These are phyloP conservation scores for Salix caprea DNA, from an alignment of 345 rosid genomes.

Conservation along the genomic window DNA sequence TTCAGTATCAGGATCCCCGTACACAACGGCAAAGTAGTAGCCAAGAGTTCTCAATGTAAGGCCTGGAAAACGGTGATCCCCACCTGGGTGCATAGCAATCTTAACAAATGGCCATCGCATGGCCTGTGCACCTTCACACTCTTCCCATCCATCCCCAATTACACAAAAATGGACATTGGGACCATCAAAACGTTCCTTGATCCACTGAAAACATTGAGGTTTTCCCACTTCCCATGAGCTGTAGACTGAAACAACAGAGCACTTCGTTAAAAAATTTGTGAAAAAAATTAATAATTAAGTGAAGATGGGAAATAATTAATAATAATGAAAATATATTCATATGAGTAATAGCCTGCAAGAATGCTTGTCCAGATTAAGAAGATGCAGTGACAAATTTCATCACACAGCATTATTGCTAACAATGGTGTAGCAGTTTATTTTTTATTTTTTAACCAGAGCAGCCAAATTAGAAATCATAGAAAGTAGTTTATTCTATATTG, in stretches of 20 bases:
- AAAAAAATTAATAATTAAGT: too few relatives aligned
- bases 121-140: conserved; percentile 74
- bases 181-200: conserved; percentile 49
- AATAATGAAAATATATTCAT: not conserved
- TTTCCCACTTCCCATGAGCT: conserved; percentile 83
- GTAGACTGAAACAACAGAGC: conserved; percentile 46
- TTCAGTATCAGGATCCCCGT: conserved; percentile 41
- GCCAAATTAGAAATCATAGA: too few relatives aligned
- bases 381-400: too few relatives aligned
- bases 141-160: conserved; percentile 90
- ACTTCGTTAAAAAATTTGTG: not conserved
- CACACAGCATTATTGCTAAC: too few relatives aligned
- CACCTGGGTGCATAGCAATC: conserved; percentile 56
- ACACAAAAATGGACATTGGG: conserved; percentile 60
- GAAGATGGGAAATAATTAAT: not conserved
- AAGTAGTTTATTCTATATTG: too few relatives aligned
- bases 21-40: conserved; percentile 59
- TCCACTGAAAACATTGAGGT: conserved; percentile 68
- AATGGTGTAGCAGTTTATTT: too few relatives aligned
- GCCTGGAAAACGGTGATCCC: conserved; percentile 78
- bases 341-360: too few relatives aligned
- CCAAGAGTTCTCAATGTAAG: conserved; percentile 61
- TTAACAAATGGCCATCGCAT: conserved; percentile 86
- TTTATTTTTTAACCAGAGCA: too few relatives aligned
- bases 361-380: too few relatives aligned